These are phyloP conservation scores for Penicillium sp. DNA, from an alignment of 2,329 filamentous ascomycete species.

Conservation along the genomic window DNA sequence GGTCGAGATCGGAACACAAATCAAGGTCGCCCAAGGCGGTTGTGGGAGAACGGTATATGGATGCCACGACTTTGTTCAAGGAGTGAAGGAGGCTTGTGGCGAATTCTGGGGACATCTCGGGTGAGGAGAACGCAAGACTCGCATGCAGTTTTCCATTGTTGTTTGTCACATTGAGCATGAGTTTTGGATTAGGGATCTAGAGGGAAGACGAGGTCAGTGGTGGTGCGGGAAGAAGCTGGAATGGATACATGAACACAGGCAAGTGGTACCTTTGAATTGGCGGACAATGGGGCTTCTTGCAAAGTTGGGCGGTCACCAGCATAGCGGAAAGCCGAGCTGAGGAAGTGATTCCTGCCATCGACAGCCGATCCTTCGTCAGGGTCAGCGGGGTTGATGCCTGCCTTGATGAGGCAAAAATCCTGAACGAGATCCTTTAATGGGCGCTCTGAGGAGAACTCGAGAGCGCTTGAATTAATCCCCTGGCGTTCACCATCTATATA, in stretches of 20 bases:
- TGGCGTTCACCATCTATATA: not conserved
- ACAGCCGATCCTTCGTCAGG: not conserved
- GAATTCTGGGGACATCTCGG: not conserved
- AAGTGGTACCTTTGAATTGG: not conserved
- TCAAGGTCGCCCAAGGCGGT: constrained; percentile 7
- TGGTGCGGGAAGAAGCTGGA: too few relatives aligned
- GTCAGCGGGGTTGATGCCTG: not conserved
- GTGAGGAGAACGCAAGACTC: not conserved
- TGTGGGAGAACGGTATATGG: not conserved
- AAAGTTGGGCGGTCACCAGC: not conserved
- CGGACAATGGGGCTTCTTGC: not conserved
- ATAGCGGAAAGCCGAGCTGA: not conserved
- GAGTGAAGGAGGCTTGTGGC: constrained; percentile 14
- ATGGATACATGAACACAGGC: not conserved
- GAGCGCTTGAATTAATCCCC: not conserved
- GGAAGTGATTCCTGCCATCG: not conserved
- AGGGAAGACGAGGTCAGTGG: too few relatives aligned
- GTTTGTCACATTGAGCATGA: not conserved
- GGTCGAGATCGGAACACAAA: constrained; percentile 14
- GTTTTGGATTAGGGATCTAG: not conserved
- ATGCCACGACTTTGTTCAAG: constrained; percentile 11
- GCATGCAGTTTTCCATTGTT: not conserved
- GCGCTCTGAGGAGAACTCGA: not conserved
- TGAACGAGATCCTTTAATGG: not conserved
- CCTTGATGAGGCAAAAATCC: not conserved